Percentiles rank a stretch among this genome's conserved stretches.
phyloP scores from a whole-genome alignment of 257 asterid genomes.

The Agastache rugosa region DNA sequence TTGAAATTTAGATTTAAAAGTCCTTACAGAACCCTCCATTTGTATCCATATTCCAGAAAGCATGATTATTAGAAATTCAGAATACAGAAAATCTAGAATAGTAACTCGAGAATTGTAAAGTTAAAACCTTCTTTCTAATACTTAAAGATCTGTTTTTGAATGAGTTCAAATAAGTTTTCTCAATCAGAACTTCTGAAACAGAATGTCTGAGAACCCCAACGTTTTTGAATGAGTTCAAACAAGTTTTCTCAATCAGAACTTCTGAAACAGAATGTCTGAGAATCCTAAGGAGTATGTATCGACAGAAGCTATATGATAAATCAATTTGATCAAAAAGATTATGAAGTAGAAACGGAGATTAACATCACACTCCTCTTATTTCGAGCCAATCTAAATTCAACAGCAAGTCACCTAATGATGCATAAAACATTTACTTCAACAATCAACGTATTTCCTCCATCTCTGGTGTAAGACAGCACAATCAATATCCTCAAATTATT shows the following conservation, averaged over 20 bases:
- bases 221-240: background rate
- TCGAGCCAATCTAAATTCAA: background rate
- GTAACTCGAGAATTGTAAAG: background rate
- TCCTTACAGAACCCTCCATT: slow-evolving; percentile 6
- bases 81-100: background rate
- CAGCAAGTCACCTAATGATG: background rate
- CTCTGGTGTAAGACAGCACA: background rate
- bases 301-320: background rate
- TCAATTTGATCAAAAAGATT: background rate
- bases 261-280: background rate
- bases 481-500: background rate
- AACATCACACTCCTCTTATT: background rate
- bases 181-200: slow-evolving; percentile 4
- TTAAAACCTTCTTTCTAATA: background rate
- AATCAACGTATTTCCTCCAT: background rate
- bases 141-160: background rate
- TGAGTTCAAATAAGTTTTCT: background rate
- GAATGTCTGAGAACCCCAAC: background rate
- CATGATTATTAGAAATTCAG: background rate
- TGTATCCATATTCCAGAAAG: slow-evolving; percentile 6
- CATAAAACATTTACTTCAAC: background rate
- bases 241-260: background rate
- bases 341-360: background rate
- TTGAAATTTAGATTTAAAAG: slow-evolving; percentile 6
- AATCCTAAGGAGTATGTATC: background rate